phyloP scores from a whole-genome alignment of 129 eudicot genomes.

The Helianthus tuberosus region DNA sequence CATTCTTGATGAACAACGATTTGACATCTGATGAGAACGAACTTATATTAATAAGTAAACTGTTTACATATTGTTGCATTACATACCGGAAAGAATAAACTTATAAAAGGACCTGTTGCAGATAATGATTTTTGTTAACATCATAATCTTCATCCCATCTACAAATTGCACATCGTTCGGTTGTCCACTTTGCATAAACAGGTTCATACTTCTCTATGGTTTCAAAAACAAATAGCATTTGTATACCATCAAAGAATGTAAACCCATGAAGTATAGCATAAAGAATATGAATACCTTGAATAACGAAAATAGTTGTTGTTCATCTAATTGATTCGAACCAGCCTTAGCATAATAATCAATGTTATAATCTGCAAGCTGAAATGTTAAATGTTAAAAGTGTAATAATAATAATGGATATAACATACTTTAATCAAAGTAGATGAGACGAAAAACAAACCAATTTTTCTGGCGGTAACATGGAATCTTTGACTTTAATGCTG shows the following conservation, averaged over 20 bases:
- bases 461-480: conserved; percentile 60
- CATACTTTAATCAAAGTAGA: background rate
- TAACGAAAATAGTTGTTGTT: conserved; percentile 55
- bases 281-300: conserved; percentile 52
- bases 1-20: too few species aligned
- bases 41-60: too few species aligned
- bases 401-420: too few species aligned
- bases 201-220: conserved; percentile 73
- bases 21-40: too few species aligned
- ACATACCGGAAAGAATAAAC: too few species aligned
- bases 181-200: too few species aligned
- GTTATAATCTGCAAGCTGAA: conserved; percentile 65
- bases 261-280: conserved; percentile 10
- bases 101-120: too few species aligned
- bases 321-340: conserved; percentile 44
- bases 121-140: too few species aligned
- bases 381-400: conserved; percentile 16
- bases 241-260: conserved; percentile 4
- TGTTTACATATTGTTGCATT: too few species aligned
- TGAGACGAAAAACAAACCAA: conserved; percentile 55
- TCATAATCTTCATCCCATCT: too few species aligned
- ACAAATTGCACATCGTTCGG: too few species aligned
- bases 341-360: conserved; percentile 30
- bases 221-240: background rate
- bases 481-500: conserved; percentile 81